Percentiles rank a stretch among this genome's conserved stretches.
These are phyloP conservation scores for Suillus subluteus DNA, from an alignment of 768 basidiomycete genomes.

Conservation along the genomic window DNA sequence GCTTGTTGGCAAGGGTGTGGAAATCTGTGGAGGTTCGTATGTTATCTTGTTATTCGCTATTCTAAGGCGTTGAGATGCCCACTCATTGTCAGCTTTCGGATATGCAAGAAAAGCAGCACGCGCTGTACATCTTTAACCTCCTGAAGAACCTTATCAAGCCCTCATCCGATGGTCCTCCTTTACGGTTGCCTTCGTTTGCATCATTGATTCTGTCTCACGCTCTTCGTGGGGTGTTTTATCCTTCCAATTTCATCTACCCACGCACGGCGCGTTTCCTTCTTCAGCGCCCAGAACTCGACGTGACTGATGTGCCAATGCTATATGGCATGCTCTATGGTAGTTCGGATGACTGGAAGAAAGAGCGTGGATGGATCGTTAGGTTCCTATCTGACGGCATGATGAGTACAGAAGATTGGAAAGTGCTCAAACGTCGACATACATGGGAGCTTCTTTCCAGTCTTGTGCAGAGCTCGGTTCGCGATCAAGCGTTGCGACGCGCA, in stretches of 20 bases:
- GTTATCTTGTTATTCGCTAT: neutral
- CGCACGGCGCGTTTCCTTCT: constrained; percentile 85
- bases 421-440: constrained; percentile 79
- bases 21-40: constrained; percentile 62
- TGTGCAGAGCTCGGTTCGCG: constrained; percentile 67
- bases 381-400: constrained; percentile 84
- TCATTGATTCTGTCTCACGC: constrained; percentile 86
- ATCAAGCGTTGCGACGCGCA: constrained; percentile 52
- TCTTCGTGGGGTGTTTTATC: constrained; percentile 81
- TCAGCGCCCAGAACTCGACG: constrained; percentile 83
- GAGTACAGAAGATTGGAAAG: constrained; percentile 77
- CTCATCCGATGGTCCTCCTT: constrained; percentile 39
- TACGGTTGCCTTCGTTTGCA: constrained; percentile 74
- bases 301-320: constrained; percentile 85
- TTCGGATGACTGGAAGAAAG: constrained; percentile 80
- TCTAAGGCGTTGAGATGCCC: neutral
- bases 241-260: constrained; percentile 88
- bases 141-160: constrained; percentile 62
- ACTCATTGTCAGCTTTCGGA: constrained; percentile 50
- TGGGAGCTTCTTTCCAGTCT: constrained; percentile 88
- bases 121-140: constrained; percentile 68
- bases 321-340: constrained; percentile 86
- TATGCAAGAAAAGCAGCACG: constrained; percentile 79
- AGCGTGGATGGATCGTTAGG: constrained; percentile 86
- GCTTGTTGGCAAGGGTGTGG: constrained; percentile 65